phyloP scores from a whole-genome alignment of 2,329 filamentous ascomycete genomes.

The Botrytis sinoallii region DNA sequence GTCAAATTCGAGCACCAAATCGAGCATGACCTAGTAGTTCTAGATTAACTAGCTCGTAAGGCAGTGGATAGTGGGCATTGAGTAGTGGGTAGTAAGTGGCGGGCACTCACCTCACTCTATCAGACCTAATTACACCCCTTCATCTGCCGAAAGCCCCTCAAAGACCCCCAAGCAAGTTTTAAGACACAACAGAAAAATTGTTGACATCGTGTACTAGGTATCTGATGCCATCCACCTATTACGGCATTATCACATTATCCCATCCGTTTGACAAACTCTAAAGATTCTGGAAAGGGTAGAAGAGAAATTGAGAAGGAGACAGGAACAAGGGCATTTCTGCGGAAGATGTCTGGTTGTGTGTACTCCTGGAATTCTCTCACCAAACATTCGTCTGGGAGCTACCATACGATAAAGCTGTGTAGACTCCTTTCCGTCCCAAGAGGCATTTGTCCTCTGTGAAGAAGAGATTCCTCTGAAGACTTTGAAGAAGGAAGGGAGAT shows the following conservation, averaged over 20 bases:
- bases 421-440: neutral
- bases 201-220: neutral
- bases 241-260: neutral
- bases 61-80: neutral
- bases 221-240: neutral
- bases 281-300: neutral
- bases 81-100: neutral
- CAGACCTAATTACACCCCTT: conserved; percentile 7
- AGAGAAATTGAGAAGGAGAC: neutral
- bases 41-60: neutral
- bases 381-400: neutral
- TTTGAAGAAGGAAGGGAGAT: neutral
- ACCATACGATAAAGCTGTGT: neutral
- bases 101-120: neutral
- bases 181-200: neutral
- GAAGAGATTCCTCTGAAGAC: neutral
- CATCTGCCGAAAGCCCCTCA: conserved; percentile 11
- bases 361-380: neutral
- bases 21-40: neutral
- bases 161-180: neutral
- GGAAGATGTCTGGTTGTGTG: neutral
- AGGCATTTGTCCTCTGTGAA: neutral
- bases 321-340: neutral
- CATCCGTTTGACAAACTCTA: neutral
- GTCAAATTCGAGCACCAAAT: conserved; percentile 5